phyloP scores from a whole-genome alignment of 129 eudicot species.

The Deinandra increscens region DNA sequence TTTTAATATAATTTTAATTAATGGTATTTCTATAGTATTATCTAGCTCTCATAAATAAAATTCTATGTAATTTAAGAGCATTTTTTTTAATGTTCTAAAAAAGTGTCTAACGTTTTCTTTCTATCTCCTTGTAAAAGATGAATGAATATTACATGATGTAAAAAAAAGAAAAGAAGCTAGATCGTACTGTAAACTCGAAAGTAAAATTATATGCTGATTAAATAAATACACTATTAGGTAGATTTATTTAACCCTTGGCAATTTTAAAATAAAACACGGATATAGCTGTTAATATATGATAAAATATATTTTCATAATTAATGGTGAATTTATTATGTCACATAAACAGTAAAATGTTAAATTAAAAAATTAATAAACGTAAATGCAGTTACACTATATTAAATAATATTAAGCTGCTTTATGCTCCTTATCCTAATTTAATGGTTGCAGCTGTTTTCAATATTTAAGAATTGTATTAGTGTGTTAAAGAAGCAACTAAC shows the following conservation, averaged over 20 bases:
- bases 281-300: not conserved
- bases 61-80: no score
- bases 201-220: no score
- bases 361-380: not conserved
- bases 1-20: no score
- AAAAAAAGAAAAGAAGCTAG: no score
- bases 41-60: no score
- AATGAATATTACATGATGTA: no score
- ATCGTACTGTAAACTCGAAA: no score
- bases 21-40: no score
- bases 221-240: no score
- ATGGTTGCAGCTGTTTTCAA: conserved; percentile 1
- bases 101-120: no score
- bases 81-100: no score
- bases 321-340: not conserved
- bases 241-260: not conserved
- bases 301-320: not conserved
- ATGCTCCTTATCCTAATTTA: conserved; percentile 6
- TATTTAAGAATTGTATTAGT: not conserved
- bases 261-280: not conserved
- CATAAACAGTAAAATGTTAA: not conserved
- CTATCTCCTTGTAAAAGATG: no score
- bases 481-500: not conserved
- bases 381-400: not conserved
- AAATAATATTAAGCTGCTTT: conserved; percentile 12